phyloP scores from a whole-genome alignment of 306 rosid genomes.

The Ormosia emarginata region DNA sequence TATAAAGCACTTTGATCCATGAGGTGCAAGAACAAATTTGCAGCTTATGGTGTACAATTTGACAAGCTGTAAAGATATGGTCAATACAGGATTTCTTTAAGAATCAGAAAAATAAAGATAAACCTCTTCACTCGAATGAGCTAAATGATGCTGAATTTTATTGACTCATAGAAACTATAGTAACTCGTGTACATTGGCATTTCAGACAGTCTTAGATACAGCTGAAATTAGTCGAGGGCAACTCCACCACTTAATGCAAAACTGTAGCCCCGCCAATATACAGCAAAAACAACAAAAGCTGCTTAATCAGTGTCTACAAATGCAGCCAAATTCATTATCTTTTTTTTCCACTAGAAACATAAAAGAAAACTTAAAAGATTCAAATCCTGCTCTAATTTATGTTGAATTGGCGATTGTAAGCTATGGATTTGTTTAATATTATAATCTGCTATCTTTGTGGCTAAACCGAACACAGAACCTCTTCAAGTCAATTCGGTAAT shows the following conservation, averaged over 20 bases:
- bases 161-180: neutral
- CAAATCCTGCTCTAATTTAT: neutral
- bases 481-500: neutral
- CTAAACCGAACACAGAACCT: slow-evolving; percentile 22
- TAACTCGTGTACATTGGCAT: slow-evolving; percentile 22
- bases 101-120: neutral
- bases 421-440: slow-evolving; percentile 15
- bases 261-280: slow-evolving; percentile 24
- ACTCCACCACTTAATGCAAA: slow-evolving; percentile 15
- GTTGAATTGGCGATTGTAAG: slow-evolving; percentile 31
- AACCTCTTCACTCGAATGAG: neutral
- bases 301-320: slow-evolving; percentile 11
- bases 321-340: slow-evolving; percentile 10
- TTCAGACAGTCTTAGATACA: slow-evolving; percentile 19
- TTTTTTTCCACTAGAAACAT: neutral
- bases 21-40: neutral
- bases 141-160: slow-evolving; percentile 6
- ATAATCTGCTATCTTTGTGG: slow-evolving; percentile 14
- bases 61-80: slow-evolving; percentile 9
- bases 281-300: slow-evolving; percentile 19
- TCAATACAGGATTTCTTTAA: neutral
- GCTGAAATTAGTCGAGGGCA: slow-evolving; percentile 28
- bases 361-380: neutral
- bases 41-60: neutral
- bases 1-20: neutral